These are phyloP conservation scores for Pezicula rhizophila DNA, from an alignment of 2,329 filamentous ascomycete genomes.

Conservation along the genomic window DNA sequence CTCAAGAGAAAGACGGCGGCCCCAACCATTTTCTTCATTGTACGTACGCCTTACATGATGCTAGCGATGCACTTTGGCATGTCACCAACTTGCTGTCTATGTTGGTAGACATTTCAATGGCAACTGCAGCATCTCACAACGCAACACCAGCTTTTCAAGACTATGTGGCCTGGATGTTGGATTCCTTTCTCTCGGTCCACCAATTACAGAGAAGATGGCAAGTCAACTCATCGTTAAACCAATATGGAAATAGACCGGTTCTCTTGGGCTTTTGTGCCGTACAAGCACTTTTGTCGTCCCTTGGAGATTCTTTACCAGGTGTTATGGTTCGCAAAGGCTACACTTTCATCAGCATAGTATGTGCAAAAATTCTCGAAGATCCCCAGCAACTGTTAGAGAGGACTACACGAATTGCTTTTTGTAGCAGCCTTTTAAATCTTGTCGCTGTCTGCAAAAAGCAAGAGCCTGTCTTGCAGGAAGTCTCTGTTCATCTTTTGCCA, in stretches of 20 bases:
- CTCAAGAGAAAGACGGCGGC: slow-evolving; percentile 2
- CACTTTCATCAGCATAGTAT: slow-evolving; percentile 19
- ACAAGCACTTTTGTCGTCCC: slow-evolving; percentile 17
- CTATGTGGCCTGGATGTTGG: slow-evolving; percentile 26
- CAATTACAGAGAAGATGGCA: slow-evolving; percentile 18
- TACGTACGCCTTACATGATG: slow-evolving; percentile 20
- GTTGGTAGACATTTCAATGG: slow-evolving; percentile 22
- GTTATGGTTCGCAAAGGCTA: slow-evolving; percentile 26
- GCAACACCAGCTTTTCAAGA: slow-evolving; percentile 25
- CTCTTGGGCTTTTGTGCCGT: slow-evolving; percentile 13
- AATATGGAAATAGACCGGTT: slow-evolving; percentile 7
- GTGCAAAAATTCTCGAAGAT: slow-evolving; percentile 18
- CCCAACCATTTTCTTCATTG: slow-evolving; percentile 6
- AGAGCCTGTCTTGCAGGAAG: slow-evolving; percentile 14
- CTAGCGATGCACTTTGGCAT: slow-evolving; percentile 20
- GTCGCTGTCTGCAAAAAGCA: slow-evolving; percentile 16
- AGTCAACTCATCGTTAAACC: slow-evolving; percentile 6
- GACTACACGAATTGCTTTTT: slow-evolving; percentile 9
- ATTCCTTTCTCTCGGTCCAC: slow-evolving; percentile 20
- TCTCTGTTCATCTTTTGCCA: slow-evolving; percentile 19
- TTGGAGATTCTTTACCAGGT: slow-evolving; percentile 10
- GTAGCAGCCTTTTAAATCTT: slow-evolving; percentile 19
- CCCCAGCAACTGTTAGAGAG: slow-evolving; percentile 11
- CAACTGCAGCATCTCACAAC: slow-evolving; percentile 17
- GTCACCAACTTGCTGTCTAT: slow-evolving; percentile 20